These are phyloP conservation scores for Fonsecaea erecta DNA, from an alignment of 2,329 filamentous ascomycete genomes.

Conservation along the genomic window DNA sequence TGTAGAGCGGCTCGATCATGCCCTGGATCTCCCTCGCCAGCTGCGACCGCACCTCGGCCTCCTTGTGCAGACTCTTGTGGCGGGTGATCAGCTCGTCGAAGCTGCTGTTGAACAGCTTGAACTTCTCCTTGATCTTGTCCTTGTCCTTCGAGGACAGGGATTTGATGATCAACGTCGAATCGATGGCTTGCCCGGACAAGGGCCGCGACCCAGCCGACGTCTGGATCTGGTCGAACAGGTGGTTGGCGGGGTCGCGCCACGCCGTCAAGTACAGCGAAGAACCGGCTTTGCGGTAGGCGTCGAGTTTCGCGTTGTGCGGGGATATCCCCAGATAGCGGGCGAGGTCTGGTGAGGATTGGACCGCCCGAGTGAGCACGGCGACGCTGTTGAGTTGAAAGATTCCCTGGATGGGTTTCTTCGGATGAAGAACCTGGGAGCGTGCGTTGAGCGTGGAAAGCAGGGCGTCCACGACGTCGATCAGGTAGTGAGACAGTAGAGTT, in stretches of 20 bases:
- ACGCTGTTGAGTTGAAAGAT: conserved; percentile 92
- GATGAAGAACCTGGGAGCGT: conserved; percentile 73
- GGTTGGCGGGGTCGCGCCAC: conserved; percentile 84
- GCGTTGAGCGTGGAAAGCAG: conserved; percentile 75
- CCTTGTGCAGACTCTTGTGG: conserved; percentile 86
- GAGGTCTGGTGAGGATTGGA: conserved; percentile 76
- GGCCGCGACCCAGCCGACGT: conserved; percentile 63
- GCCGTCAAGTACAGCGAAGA: conserved; percentile 79
- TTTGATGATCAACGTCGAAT: conserved; percentile 84
- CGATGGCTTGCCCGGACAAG: conserved; percentile 68
- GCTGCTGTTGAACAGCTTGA: conserved; percentile 82
- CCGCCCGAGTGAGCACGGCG: conserved; percentile 80
- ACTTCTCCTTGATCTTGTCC: conserved; percentile 95
- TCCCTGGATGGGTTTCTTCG: conserved; percentile 77
- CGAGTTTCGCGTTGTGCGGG: conserved; percentile 68
- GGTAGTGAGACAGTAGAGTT: conserved; percentile 87
- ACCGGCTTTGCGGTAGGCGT: conserved; percentile 86
- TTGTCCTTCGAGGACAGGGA: conserved; percentile 85
- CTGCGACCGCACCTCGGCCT: conserved; percentile 81
- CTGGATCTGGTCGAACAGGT: conserved; percentile 89
- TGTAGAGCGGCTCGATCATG: conserved; percentile 92
- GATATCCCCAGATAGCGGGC: conserved; percentile 67
- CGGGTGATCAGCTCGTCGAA: conserved; percentile 87
- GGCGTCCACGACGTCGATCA: conserved; percentile 82
- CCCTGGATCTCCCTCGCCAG: conserved; percentile 84